Evolutionary conservation across 257 asterid genomes (phyloP).

Genomic region (Verbascum thapsus): DNA sequence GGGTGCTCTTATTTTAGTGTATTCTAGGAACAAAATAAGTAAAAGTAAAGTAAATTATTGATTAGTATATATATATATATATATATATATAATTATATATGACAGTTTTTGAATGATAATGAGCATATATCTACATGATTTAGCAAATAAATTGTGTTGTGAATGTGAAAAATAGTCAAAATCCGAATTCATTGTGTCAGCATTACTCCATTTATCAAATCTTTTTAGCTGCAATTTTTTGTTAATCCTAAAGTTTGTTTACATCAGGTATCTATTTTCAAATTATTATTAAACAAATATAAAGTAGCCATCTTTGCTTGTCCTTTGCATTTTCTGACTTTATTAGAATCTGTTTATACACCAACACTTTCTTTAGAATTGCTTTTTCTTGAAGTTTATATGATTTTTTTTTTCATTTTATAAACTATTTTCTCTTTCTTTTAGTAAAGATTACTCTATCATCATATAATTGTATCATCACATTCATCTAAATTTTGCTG

Average conservation of each 20-base stretch:
- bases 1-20: neutral
- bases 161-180: neutral
- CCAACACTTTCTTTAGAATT: neutral
- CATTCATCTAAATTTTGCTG: neutral
- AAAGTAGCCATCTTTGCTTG: conserved; percentile 8
- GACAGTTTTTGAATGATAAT: conserved; percentile 9
- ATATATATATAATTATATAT: neutral
- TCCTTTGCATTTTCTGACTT: conserved; percentile 7
- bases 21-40: neutral
- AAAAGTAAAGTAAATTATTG: too few species aligned
- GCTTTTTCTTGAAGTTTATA: conserved; percentile 2
- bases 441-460: neutral
- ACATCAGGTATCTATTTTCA: too few species aligned
- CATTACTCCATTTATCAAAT: conserved; percentile 4
- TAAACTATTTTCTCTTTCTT: neutral
- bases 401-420: neutral
- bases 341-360: conserved; percentile 1
- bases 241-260: conserved; percentile 3
- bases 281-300: too few species aligned
- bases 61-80: too few species aligned
- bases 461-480: neutral
- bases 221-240: neutral
- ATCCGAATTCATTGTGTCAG: neutral
- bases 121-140: neutral
- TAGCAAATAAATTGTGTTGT: neutral